A percentile compares a stretch with the other conserved stretches of the same genome.
Evolutionary conservation across 352 stramenopile species (phyloP).

Genomic region (Phytophthora rubi): DNA sequence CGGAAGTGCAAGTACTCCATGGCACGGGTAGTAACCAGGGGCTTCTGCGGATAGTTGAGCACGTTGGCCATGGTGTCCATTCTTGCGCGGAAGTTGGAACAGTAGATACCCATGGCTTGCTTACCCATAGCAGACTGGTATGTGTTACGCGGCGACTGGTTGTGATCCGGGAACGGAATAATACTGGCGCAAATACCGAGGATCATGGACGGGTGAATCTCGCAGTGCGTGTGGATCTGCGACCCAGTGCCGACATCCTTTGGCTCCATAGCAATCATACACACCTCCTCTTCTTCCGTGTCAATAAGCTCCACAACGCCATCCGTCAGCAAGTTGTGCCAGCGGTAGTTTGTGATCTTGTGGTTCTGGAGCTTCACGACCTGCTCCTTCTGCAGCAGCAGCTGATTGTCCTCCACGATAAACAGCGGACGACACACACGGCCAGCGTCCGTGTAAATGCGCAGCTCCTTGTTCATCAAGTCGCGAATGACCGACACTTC

Average conservation of each 20-base stretch:
- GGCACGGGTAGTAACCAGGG: constrained; percentile 97
- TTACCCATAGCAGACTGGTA: constrained; percentile 99
- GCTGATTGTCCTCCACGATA: constrained; percentile 97
- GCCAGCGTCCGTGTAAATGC: constrained; percentile 99
- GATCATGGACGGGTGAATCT: constrained; percentile 99
- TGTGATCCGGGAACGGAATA: constrained; percentile 99
- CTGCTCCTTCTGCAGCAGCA: constrained; percentile 97
- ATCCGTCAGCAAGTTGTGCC: constrained; percentile 91
- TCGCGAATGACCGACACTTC: constrained; percentile 99
- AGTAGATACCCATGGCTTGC: constrained; percentile 99
- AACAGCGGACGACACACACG: constrained; percentile 99
- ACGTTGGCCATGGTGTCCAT: constrained; percentile 99
- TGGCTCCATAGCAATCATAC: constrained; percentile 99
- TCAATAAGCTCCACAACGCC: constrained; percentile 98
- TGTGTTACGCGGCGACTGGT: constrained; percentile 99
- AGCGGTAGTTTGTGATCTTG: constrained; percentile 90
- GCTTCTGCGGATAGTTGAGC: constrained; percentile 99
- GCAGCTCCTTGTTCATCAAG: constrained; percentile 98
- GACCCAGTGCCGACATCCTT: constrained; percentile 91
- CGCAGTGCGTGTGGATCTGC: constrained; percentile 99
- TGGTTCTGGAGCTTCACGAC: constrained; percentile 95
- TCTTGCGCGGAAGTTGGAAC: constrained; percentile 98
- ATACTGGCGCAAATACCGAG: constrained; percentile 99
- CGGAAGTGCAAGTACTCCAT: constrained; percentile 99
- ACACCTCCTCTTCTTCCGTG: constrained; percentile 99